These are phyloP conservation scores for Galerina sulciceps DNA, from an alignment of 768 basidiomycete species.

Conservation along the genomic window DNA sequence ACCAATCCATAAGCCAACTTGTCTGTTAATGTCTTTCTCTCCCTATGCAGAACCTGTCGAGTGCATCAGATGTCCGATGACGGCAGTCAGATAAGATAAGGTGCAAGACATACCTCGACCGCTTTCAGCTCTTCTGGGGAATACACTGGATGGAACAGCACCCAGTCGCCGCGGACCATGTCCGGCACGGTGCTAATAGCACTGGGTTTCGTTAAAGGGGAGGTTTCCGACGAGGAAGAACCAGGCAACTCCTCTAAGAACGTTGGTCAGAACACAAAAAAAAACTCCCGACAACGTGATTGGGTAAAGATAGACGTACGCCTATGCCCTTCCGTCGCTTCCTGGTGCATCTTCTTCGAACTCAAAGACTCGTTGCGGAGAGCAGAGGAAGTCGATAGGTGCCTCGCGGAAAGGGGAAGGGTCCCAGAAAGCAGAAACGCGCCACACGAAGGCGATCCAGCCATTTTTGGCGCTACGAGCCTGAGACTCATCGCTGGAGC, in stretches of 20 bases:
- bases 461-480: background rate
- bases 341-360: constrained; percentile 19
- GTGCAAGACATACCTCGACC: constrained; percentile 55
- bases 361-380: constrained; percentile 9
- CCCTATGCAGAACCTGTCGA: constrained; percentile 67
- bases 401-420: background rate
- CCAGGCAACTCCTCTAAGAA: constrained; percentile 16
- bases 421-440: background rate
- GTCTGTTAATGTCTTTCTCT: constrained; percentile 71
- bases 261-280: background rate
- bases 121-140: constrained; percentile 71
- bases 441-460: background rate
- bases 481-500: constrained; percentile 9
- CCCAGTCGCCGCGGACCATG: constrained; percentile 79
- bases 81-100: background rate
- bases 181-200: constrained; percentile 59
- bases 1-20: constrained; percentile 73
- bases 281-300: background rate
- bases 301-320: constrained; percentile 10
- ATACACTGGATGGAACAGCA: constrained; percentile 93
- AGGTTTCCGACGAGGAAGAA: constrained; percentile 18
- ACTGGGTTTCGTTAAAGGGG: constrained; percentile 42
- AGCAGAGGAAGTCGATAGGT: constrained; percentile 13
- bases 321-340: constrained; percentile 18
- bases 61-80: background rate